These are phyloP conservation scores for Tuber aestivum DNA, from an alignment of 495 filamentous ascomycete genomes.

Conservation along the genomic window DNA sequence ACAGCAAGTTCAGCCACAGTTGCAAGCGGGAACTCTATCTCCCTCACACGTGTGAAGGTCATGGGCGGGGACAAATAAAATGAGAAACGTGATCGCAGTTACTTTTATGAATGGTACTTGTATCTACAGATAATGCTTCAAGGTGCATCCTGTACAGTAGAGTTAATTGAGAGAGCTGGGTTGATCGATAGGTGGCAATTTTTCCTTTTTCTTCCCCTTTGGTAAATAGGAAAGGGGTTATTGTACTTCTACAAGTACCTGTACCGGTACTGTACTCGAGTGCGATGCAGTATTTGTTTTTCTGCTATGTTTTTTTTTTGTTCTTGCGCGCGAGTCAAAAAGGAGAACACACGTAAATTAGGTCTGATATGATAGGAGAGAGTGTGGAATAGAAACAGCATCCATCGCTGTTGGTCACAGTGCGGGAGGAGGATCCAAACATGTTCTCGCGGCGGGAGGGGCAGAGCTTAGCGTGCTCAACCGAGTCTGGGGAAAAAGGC, in stretches of 20 bases:
- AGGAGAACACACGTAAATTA: background rate
- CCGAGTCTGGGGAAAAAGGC: constrained; percentile 1
- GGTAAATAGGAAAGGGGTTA: background rate
- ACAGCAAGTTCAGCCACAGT: background rate
- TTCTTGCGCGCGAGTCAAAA: background rate
- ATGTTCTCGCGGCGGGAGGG: background rate
- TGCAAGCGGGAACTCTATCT: background rate
- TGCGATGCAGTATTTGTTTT: no score
- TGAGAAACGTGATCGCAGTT: background rate
- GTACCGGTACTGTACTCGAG: no score
- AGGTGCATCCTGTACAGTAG: background rate
- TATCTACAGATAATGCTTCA: background rate
- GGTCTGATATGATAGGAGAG: background rate
- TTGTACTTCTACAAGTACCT: no score
- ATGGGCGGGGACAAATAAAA: background rate
- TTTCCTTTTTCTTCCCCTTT: background rate
- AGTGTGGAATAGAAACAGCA: background rate
- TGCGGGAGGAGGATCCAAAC: background rate
- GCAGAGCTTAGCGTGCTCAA: background rate
- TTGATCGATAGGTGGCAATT: background rate
- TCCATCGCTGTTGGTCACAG: background rate
- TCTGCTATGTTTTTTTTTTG: background rate
- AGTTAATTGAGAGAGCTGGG: background rate
- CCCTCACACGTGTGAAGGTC: background rate
- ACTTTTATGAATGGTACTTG: no score